phyloP scores from a whole-genome alignment of 768 basidiomycete species.

The Strobilomyces echinocephalus region DNA sequence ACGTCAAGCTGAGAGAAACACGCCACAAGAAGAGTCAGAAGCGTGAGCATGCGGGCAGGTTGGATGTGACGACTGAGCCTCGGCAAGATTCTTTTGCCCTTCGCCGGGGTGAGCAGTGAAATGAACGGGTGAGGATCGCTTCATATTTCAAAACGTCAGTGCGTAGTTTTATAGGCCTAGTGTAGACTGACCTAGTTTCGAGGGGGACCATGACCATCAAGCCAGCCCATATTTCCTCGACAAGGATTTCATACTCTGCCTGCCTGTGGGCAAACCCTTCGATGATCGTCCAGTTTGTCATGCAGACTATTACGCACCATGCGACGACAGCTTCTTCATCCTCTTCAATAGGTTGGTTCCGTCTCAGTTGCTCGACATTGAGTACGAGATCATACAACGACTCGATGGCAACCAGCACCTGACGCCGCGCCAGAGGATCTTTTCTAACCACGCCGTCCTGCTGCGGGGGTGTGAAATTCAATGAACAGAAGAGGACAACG shows the following conservation, averaged over 20 bases:
- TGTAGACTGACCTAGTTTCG: conserved; percentile 70
- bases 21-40: conserved; percentile 88
- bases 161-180: not conserved
- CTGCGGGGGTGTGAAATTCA: conserved; percentile 31
- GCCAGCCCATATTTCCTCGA: conserved; percentile 74
- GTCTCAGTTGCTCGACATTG: conserved; percentile 76
- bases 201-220: conserved; percentile 86
- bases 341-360: conserved; percentile 62
- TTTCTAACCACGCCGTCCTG: conserved; percentile 57
- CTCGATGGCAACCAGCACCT: conserved; percentile 77
- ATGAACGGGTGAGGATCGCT: conserved; percentile 97
- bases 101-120: conserved; percentile 78
- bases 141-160: conserved; percentile 1
- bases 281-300: not conserved
- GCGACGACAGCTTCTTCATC: conserved; percentile 40
- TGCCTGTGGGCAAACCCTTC: conserved; percentile 42
- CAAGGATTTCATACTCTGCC: conserved; percentile 48
- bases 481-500: not conserved
- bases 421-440: conserved; percentile 74
- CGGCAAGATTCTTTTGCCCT: conserved; percentile 90
- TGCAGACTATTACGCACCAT: conserved; percentile 39
- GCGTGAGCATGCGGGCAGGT: conserved; percentile 73
- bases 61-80: conserved; percentile 82
- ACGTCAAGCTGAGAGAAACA: conserved; percentile 95
- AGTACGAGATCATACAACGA: conserved; percentile 80